Conservation (phyloP, 805 yeast species). For the Candida sanyiensis region DNA sequence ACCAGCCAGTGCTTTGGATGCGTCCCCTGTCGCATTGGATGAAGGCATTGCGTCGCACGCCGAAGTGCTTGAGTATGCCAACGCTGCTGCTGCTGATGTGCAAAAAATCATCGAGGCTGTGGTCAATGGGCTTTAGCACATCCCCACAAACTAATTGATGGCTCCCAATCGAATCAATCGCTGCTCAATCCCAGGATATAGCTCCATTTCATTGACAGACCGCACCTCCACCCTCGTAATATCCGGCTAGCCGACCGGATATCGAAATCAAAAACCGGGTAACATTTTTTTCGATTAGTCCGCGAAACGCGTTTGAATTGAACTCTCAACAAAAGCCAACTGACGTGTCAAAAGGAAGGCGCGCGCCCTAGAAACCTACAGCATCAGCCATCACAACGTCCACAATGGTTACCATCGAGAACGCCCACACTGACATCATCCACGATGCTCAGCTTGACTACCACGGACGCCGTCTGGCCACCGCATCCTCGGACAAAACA, state of each 20-base stretch:
- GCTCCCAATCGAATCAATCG: too few relatives aligned
- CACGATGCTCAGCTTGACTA: constrained; percentile 97
- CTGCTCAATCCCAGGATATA: too few relatives aligned
- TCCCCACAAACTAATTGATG: too few relatives aligned
- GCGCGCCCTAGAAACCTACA: not conserved
- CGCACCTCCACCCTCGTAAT: too few relatives aligned
- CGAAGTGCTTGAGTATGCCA: constrained; percentile 86
- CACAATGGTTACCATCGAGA: constrained; percentile 69
- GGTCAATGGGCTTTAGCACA: constrained; percentile 33
- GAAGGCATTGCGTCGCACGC: constrained; percentile 83
- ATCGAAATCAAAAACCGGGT: not conserved
- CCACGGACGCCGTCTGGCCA: constrained; percentile 92
- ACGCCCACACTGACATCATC: constrained; percentile 87
- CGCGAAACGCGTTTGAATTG: not conserved
- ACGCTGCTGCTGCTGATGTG: constrained; percentile 76
- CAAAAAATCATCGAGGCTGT: constrained; percentile 61
- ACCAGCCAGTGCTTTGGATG: constrained; percentile 62
- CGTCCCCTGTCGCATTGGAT: constrained; percentile 45
- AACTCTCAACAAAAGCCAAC: not conserved
- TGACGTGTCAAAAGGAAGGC: too few relatives aligned
- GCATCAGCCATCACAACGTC: not conserved
- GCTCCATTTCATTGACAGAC: too few relatives aligned
- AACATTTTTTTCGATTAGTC: not conserved
- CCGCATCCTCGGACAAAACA: constrained; percentile 95
- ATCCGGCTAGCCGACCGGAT: too few relatives aligned